Evolutionary conservation across 139 green algal genomes (phyloP).

Genomic region (Trebouxia sp.): DNA sequence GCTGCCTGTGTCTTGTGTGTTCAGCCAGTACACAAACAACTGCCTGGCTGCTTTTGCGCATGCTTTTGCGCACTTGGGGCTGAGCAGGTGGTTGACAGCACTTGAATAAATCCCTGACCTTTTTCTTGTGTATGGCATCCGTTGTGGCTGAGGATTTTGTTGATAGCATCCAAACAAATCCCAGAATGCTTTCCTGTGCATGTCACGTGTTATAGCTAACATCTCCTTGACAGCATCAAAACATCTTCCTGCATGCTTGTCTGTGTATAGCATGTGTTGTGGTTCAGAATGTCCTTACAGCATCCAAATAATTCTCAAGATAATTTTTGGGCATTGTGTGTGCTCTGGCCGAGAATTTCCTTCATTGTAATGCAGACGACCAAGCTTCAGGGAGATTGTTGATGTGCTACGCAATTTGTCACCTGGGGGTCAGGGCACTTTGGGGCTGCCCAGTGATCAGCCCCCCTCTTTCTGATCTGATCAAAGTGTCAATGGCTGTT

Average conservation of each 20-base stretch:
- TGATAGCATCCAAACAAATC: no score
- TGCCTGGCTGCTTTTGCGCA: no score
- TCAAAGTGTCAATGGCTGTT: no score
- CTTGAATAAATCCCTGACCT: no score
- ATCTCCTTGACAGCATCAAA: no score
- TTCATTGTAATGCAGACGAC: neutral
- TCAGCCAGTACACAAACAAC: neutral
- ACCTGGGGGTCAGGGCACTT: neutral
- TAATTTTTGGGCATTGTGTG: neutral
- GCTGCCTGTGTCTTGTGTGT: neutral
- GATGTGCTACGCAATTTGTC: slow-evolving; percentile 1
- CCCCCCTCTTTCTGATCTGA: neutral
- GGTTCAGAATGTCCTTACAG: neutral
- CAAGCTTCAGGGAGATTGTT: slow-evolving; percentile 15
- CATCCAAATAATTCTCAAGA: neutral
- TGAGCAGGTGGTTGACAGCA: no score
- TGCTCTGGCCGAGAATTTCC: neutral
- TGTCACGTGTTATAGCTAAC: no score
- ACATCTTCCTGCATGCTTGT: neutral
- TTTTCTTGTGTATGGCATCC: no score
- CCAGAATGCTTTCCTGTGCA: neutral
- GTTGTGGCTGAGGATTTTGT: no score
- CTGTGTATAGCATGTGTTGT: neutral
- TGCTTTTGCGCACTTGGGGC: no score
- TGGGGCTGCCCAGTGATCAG: neutral